Base-by-base conservation (phyloP, 257 asterid species). In the Parsonsia alboflavescens region DNA sequence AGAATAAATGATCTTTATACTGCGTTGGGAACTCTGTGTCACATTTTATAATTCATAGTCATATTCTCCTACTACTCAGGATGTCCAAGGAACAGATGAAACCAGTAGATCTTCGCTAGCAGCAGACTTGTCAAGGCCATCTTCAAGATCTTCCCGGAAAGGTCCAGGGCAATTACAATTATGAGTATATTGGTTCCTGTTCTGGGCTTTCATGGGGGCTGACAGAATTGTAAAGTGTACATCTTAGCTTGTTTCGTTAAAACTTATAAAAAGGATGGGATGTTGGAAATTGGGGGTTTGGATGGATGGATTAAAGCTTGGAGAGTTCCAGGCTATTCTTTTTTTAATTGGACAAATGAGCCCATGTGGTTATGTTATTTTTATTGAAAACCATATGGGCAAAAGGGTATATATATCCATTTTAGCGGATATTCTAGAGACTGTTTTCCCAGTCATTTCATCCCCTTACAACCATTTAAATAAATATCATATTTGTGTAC, bases 141-240 rank as follows among this genome's bases (percentile, higher is more conserved):
- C 92, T 71, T 90, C 97, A 66, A 84, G 91, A 76, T 84, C 94
- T 48, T 89, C 87, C 2, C 88, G 89, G 48, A 81, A 85, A 82
- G 85, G 90, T 72, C 84, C 90, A 39, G 96, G 97, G 73, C 91
- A 92, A 33, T 73, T 90, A 24, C 90, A 86, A 68, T 80, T 86
- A 46, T 91, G 89, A 86, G 73, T 2, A 59, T 72, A 66, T 68
- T 49, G 71, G 41, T 41, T 45, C 75, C 77, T 80, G 63, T 68
- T 54, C 75, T 75, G 58, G 41, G 79, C 65, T 82, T 78, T 74
- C 30, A 46, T 39, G 19, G 39, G 39, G 41, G 19, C 26, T 71
- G 68, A 71, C 72, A 75, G 71, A 19, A 48, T 71, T 89, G 98
- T 91, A 91, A 89, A 90, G 88, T 89, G 93, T 89, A 88, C 86